Percentiles rank a stretch among this genome's conserved stretches.
Conservation (phyloP, 1,139 yeast species). For the Protomyces pachydermus region DNA sequence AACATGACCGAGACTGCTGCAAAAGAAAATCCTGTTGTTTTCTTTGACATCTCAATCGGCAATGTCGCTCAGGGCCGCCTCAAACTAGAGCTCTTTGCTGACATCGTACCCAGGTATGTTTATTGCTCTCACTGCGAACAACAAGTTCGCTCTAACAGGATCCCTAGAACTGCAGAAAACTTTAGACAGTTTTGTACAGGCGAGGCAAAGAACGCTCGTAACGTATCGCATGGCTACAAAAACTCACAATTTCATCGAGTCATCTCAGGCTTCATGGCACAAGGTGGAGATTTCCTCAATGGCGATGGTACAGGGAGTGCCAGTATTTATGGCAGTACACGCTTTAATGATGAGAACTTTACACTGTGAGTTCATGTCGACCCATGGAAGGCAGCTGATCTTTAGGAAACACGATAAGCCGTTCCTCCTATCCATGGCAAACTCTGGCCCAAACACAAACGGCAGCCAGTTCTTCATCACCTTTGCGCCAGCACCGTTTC, state of each 20-base stretch:
- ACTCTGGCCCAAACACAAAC: slow-evolving; percentile 89
- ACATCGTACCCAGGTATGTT: slow-evolving; percentile 43
- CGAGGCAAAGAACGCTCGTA: slow-evolving; percentile 42
- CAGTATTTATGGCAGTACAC: slow-evolving; percentile 50
- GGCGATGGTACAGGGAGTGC: slow-evolving; percentile 48
- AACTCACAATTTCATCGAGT: slow-evolving; percentile 86
- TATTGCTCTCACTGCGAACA: slow-evolving; percentile 29
- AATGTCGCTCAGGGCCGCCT: slow-evolving; percentile 44
- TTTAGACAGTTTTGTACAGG: slow-evolving; percentile 56
- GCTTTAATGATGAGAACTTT: slow-evolving; percentile 92
- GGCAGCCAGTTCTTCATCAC: slow-evolving; percentile 94
- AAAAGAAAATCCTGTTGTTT: slow-evolving; percentile 5
- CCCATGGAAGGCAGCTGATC: neutral
- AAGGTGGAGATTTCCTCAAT: slow-evolving; percentile 94
- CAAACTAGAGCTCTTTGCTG: slow-evolving; percentile 46
- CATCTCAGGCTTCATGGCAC: slow-evolving; percentile 80
- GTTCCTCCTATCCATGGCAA: slow-evolving; percentile 90
- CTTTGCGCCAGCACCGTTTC: slow-evolving; percentile 60
- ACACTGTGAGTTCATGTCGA: slow-evolving; percentile 67
- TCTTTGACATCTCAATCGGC: slow-evolving; percentile 26
- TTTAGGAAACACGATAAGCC: slow-evolving; percentile 65
- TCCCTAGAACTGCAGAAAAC: slow-evolving; percentile 46
- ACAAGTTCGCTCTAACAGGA: neutral
- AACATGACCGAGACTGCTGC: neutral
- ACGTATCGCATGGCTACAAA: slow-evolving; percentile 60